Base-by-base conservation (phyloP, 1,284 basidiomycete species). In the Phenoliferia sp. region DNA sequence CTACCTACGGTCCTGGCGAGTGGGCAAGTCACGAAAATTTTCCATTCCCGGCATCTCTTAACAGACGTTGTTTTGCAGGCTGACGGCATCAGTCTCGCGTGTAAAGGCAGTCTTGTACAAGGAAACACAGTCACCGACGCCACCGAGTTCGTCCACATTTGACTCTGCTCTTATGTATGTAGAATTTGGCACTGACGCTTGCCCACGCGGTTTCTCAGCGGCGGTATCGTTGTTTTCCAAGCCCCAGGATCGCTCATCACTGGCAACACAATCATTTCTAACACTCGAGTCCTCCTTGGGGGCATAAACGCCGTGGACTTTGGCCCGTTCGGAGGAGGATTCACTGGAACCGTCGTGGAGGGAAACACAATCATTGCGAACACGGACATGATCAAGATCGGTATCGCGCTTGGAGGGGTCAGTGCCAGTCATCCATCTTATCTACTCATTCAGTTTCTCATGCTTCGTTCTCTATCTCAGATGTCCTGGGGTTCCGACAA, bases 61-160 rank as follows among this genome's bases (percentile, higher is more conserved):
- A 12, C 39, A 44, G 12, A 12, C 39, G 22, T 44, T 44, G 12
- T 22, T 22, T 12, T 12, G 39, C 39, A 52, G 48, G 3, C 91
- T 3, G 90, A 93, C 75, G 91, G 90, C 2, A 89, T 93, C 75
- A 90, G 88, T 71, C 78, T 92, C 64, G 86, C 86, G 62, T 94
- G 91, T 78, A 80, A 79, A 65, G 85, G 86, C 73, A 84, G 85
- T 69, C 70, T 85, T 44, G 84, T 93, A 35, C 84, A 84, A 63
- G 87, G 88, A 73, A 94, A 93, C 78, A 83, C 85, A 2, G 34
- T 56, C n/a, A 56, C 55, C 3, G 55, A 56, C n/a, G 55, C 33
- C 19, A 56, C 44, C n/a, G 32, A 55, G 48, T 52, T 52, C 48
- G 48, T 52, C 17, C 22, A 44, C 12, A 15, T 44, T 52, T 26